Percentiles rank a stretch among this genome's conserved stretches.
These are phyloP conservation scores for Wickerhamiella allomyrinae DNA, from an alignment of 805 yeast species.

Conservation along the genomic window DNA sequence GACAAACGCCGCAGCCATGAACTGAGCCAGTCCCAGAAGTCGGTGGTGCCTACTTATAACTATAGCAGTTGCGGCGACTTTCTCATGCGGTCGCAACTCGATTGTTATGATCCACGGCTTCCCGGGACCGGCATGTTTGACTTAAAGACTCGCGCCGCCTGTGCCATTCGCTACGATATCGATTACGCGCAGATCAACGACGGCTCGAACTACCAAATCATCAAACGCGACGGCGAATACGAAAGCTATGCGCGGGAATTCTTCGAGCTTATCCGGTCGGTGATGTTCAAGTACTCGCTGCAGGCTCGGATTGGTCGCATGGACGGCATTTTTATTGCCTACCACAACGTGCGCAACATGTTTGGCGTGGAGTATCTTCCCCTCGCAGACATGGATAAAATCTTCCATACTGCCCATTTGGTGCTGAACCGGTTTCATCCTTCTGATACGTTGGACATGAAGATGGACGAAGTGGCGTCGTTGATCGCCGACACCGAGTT, in stretches of 20 bases:
- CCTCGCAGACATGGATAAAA: slow-evolving; percentile 51
- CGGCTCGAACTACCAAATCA: slow-evolving; percentile 54
- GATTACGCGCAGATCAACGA: slow-evolving; percentile 41
- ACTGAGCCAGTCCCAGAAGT: slow-evolving; percentile 2
- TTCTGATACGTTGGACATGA: slow-evolving; percentile 2
- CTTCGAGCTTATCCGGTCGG: slow-evolving; percentile 58
- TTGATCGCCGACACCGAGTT: slow-evolving; percentile 57
- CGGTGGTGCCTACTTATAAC: slow-evolving; percentile 38
- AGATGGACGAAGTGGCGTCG: slow-evolving; percentile 25
- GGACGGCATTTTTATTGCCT: slow-evolving; percentile 93
- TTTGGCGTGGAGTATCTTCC: slow-evolving; percentile 89
- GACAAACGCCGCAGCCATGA: slow-evolving; percentile 17
- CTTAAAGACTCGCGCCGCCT: slow-evolving; percentile 79
- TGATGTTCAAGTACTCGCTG: slow-evolving; percentile 68
- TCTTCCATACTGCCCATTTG: slow-evolving; percentile 36
- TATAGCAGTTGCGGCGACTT: slow-evolving; percentile 57
- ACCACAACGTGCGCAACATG: slow-evolving; percentile 64
- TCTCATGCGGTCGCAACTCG: slow-evolving; percentile 80
- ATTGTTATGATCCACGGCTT: slow-evolving; percentile 57
- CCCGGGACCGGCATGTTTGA: slow-evolving; percentile 93
- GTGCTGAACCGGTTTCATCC: slow-evolving; percentile 2
- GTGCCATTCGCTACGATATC: slow-evolving; percentile 69
- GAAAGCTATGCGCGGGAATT: slow-evolving; percentile 79
- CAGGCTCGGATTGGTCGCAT: slow-evolving; percentile 92
- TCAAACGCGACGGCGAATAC: slow-evolving; percentile 43